Evolutionary conservation across 805 yeast genomes (phyloP), one percentile per base, ranked within the genome.

Genomic region (Wickerhamiella hasegawae): DNA sequence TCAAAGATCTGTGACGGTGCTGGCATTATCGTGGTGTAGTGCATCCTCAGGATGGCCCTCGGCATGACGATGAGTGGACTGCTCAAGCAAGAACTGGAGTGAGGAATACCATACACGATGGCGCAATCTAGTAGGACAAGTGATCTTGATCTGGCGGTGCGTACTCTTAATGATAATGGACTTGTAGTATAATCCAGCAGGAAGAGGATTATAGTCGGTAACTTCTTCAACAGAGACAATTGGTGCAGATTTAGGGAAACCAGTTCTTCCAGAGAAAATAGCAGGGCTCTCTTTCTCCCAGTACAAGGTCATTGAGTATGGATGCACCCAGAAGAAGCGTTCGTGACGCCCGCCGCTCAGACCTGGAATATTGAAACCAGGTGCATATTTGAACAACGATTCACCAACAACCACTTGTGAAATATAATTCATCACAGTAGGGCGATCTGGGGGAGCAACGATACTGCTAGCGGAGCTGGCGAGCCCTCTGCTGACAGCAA

Each of bases 401-500:
- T 87, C 97, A 35, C 98, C 98, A 54, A 85, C 79, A 30, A 87
- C 84, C 3, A 90, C 80, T 57, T 87, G 96, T 0, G 96, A 77
- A 36, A 87, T 69, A 1, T 87, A 85, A 2, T 83, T 83, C 45
- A 79, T 74, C 68, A 80, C 6, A 9, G 28, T 31, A 11, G 23
- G 14, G 26, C 39, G 35, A 10, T 26, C 22, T 8, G 31, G 31
- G 6, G 28, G 28, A 9, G 28, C 14, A 26, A n/a, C 15, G 6
- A 26, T 12, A 16, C 28, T 26, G 28, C 15, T 26, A 9, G 28
- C 5, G 15, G 28, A 26, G 24, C 24, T 22, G 10, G 24, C 8
- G 10, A 11, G 10, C 8, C 11, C 24, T 9, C 24, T 8, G 24
- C 11, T 22, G 10, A 22, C 10, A 8, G 24, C 8, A 8, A 22